These are phyloP conservation scores for Naganishia cerealis DNA, from an alignment of 1,284 basidiomycete genomes.

Conservation along the genomic window DNA sequence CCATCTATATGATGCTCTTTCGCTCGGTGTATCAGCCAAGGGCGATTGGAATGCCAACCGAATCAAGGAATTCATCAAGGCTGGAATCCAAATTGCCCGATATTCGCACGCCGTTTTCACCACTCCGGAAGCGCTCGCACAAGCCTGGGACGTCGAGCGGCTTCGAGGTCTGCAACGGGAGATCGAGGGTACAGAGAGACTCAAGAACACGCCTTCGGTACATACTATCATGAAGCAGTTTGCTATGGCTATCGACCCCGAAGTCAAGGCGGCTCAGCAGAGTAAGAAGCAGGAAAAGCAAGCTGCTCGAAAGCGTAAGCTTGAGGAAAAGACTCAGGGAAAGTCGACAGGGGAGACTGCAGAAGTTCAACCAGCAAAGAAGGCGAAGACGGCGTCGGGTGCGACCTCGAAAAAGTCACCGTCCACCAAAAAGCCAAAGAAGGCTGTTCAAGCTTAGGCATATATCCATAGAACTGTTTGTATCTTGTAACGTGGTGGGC, in stretches of 20 bases:
- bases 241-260: slow-evolving; percentile 45
- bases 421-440: slow-evolving; percentile 18
- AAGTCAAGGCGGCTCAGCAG: slow-evolving; percentile 32
- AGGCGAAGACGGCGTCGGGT: slow-evolving; percentile 26
- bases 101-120: slow-evolving; percentile 61
- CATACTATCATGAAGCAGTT: slow-evolving; percentile 60
- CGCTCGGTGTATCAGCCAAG: slow-evolving; percentile 51
- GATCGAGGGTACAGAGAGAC: slow-evolving; percentile 56
- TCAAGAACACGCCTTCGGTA: slow-evolving; percentile 58
- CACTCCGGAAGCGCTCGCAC: slow-evolving; percentile 41
- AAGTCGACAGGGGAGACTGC: slow-evolving; percentile 36
- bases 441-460: not conserved
- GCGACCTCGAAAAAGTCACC: slow-evolving; percentile 4
- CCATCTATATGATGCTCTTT: slow-evolving; percentile 61
- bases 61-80: slow-evolving; percentile 76
- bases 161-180: slow-evolving; percentile 54
- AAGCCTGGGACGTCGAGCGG: slow-evolving; percentile 57
- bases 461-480: slow-evolving; percentile 7
- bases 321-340: slow-evolving; percentile 51
- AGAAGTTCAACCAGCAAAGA: slow-evolving; percentile 31
- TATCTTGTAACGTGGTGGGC: not conserved
- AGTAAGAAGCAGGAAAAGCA: slow-evolving; percentile 35
- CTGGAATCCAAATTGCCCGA: slow-evolving; percentile 66
- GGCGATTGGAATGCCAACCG: slow-evolving; percentile 64
- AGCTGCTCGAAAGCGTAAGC: slow-evolving; percentile 39